Base-by-base conservation (phyloP, 345 rosid species). In the Cardamine chenopodiifolia region DNA sequence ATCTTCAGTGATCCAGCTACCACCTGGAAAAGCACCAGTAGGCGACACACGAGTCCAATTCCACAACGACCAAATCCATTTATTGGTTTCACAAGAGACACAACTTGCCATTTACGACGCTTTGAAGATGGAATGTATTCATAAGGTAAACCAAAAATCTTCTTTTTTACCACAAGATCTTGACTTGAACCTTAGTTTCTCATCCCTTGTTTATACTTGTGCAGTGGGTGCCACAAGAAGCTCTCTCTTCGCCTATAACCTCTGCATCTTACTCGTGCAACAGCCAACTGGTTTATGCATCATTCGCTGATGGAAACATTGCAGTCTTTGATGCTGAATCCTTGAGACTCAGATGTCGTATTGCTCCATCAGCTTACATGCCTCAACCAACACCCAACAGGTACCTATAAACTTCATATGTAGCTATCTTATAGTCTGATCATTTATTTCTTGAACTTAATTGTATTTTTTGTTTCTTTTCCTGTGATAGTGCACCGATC, bases 191-290 rank as follows among this genome's bases (percentile, higher is more conserved):
- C 56, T 52, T 52, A 22, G 23, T 11, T 13, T 53, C 3, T 57
- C 52, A 56, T 65, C 37, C 45, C 13, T 54, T 75, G 56, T 45
- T 55, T 55, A 9, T 29, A 25, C 22, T 8, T 53, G 75, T 78
- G 79, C 89, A 93, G 98, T 93, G 98, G 98, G 78, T 86, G 25
- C 96, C 98, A 11, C 97, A 88, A 80, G 98, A 90, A 47, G 82
- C 71, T 9, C 63, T 90, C 17, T 80, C 93, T 4, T 89, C 93
- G 0, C 91, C 96, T 17, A 80, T 94, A 78, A 82, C 97, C 52
- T 82, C 64, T 54, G 99, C 97, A 1, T 75, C 86, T 37, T 91
- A 86, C 85, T 90, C 97, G 4, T 95, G 97, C 83, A 85, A 91
- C 74, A 91, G 97, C 82, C 93, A 90, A 72, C 76, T 89, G 34